phyloP scores from a whole-genome alignment of 345 rosid species.

The Trapa bicornis region DNA sequence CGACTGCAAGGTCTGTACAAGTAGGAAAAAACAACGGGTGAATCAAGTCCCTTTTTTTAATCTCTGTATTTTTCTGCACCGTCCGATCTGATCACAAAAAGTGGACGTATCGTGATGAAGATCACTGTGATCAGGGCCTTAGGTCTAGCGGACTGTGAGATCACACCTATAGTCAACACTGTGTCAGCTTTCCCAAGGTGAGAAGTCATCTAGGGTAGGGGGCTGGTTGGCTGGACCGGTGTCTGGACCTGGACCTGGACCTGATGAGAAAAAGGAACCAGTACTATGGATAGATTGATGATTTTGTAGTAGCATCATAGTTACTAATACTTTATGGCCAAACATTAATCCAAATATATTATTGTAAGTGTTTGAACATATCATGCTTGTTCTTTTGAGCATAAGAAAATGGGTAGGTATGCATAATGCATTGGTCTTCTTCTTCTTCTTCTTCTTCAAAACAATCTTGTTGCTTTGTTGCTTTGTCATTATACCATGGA shows the following conservation, averaged over 20 bases:
- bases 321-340: too few relatives aligned
- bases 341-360: too few relatives aligned
- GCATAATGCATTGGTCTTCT: too few relatives aligned
- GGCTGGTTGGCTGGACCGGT: too few relatives aligned
- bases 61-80: background rate
- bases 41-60: background rate
- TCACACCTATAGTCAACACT: constrained; percentile 31
- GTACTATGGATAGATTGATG: background rate
- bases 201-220: background rate
- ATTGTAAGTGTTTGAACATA: too few relatives aligned
- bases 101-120: background rate
- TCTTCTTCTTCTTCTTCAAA: background rate
- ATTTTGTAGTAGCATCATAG: too few relatives aligned
- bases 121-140: constrained; percentile 32
- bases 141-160: constrained; percentile 17
- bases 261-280: too few relatives aligned
- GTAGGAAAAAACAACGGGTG: too few relatives aligned
- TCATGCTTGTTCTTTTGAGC: too few relatives aligned
- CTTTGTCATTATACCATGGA: background rate
- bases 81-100: background rate
- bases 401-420: too few relatives aligned
- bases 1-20: background rate
- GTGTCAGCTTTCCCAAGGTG: constrained; percentile 42
- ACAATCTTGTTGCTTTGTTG: too few relatives aligned
- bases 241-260: too few relatives aligned